Evolutionary conservation across 192 early-diverging fungal genomes (phyloP).

Genomic region (Backusella mclennaniae): DNA sequence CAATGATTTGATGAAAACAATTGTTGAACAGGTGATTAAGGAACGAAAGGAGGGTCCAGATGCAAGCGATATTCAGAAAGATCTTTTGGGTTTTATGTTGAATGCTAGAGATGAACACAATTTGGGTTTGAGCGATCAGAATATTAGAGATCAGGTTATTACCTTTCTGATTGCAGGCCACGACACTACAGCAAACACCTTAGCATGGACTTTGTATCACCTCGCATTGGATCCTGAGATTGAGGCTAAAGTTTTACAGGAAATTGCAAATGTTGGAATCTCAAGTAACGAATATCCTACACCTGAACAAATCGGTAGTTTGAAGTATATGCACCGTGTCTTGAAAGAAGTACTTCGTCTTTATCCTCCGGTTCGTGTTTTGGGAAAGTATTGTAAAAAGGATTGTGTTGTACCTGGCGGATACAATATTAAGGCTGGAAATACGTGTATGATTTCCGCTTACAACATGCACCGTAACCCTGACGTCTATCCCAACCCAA

Average conservation of each 20-base stretch:
- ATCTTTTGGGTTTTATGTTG: conserved; percentile 59
- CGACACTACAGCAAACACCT: conserved; percentile 51
- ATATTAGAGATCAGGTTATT: conserved; percentile 64
- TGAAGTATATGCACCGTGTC: conserved; percentile 50
- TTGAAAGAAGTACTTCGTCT: conserved; percentile 59
- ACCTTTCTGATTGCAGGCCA: conserved; percentile 63
- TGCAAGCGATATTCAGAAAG: conserved; percentile 32
- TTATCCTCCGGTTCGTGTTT: conserved; percentile 47
- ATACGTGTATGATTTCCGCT: conserved; percentile 21
- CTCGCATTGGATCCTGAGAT: conserved; percentile 45
- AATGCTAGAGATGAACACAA: conserved; percentile 42
- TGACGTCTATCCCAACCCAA: conserved; percentile 42
- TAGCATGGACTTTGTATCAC: conserved; percentile 51
- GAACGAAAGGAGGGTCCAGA: conserved; percentile 41
- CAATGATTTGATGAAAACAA: conserved; percentile 42
- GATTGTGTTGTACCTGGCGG: conserved; percentile 49
- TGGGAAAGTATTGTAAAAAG: conserved; percentile 39
- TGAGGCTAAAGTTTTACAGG: conserved; percentile 39
- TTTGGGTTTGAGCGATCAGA: conserved; percentile 34
- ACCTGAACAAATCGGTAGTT: conserved; percentile 33
- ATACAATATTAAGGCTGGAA: conserved; percentile 33
- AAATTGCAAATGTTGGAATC: conserved; percentile 48
- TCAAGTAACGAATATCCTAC: conserved; percentile 27
- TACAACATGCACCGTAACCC: conserved; percentile 47
- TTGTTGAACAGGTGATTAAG: conserved; percentile 50